Evolutionary conservation across 1,139 yeast species (phyloP), one percentile per base, ranked within the genome.

Genomic region (Scheffersomyces lignicola): DNA sequence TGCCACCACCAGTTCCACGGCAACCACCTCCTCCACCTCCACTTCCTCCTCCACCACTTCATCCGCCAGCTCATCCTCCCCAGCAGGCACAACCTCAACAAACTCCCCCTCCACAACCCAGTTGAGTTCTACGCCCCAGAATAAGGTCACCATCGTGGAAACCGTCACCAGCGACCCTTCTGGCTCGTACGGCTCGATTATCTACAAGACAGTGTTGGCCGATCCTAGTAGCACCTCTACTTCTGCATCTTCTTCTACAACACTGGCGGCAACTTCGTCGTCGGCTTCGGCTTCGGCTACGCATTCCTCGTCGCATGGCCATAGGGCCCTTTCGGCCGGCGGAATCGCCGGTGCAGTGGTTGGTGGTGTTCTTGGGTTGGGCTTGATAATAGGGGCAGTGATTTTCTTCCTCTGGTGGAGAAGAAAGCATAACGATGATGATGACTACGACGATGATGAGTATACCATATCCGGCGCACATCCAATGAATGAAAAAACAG

Each of bases 301-400:
- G 2, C 24, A 32, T 7, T 18, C 42, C 13, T 8, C 42, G 12
- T 28, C 44, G 17, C 51, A 46, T 11, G 35, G 45, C 11, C 41
- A 46, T 13, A 52, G 49, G 24, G 50, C 62, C 8, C 42, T 78
- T 25, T 68, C 79, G 5, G 70, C 74, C 5, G 92, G 92, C 15
- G 82, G 82, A n/a, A 80, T 81, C 44, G 89, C 83, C 1, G 90
- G 89, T 31, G 76, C 80, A 9, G 86, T 77, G 2, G 69, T 83
- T 33, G 89, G 89, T n/a, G 64, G 71, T 1, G 62, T 81, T 1
- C 66, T 65, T 5, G 88, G 86, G 31, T 68, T 66, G 1, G 50
- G 65, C 2, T 23, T 71, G 4, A 34, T 77, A 13, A 62, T 60
- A 0, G 58, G 59, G 2, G 43, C 66, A 7, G 43, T 73, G 4